A percentile compares a stretch with the other conserved stretches of the same genome.
phyloP scores from a whole-genome alignment of 257 asterid species.

The Fraxinus excelsior region DNA sequence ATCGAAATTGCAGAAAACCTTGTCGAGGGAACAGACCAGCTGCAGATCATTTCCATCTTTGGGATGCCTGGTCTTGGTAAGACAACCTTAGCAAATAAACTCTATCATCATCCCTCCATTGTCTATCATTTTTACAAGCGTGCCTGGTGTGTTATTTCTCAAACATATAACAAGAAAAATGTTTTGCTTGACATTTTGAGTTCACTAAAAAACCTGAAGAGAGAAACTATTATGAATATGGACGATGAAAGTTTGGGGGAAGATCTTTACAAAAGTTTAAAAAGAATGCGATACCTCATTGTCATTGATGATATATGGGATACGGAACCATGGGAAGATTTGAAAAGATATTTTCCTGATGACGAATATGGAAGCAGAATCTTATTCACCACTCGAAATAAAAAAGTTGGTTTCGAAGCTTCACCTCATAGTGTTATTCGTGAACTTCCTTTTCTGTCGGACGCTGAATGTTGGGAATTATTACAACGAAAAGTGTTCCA shows the following conservation, averaged over 20 bases:
- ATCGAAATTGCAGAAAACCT: slow-evolving; percentile 1
- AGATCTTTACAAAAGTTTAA: background rate
- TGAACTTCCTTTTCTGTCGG: background rate
- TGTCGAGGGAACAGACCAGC: background rate
- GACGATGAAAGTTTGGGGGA: background rate
- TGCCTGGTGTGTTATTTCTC: slow-evolving; percentile 21
- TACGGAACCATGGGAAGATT: background rate
- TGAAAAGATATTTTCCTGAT: slow-evolving; percentile 3
- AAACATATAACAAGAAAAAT: background rate
- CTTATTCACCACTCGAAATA: slow-evolving; percentile 19
- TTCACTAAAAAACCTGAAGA: background rate
- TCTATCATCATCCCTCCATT: background rate
- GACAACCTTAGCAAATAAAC: slow-evolving; percentile 21
- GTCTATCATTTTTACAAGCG: background rate
- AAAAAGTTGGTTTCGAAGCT: background rate
- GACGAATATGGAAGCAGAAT: slow-evolving; percentile 19
- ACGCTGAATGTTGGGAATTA: slow-evolving; percentile 3
- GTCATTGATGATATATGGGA: slow-evolving; percentile 30
- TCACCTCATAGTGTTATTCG: background rate
- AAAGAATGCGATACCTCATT: slow-evolving; percentile 13
- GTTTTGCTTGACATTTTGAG: slow-evolving; percentile 1
- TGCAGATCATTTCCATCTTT: slow-evolving; percentile 22
- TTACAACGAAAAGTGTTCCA: slow-evolving; percentile 4
- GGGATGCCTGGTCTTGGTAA: slow-evolving; percentile 34
- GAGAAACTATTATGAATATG: background rate